These are phyloP conservation scores for Apostasia shenzhenica DNA, from an alignment of 106 monocot species.

Conservation along the genomic window DNA sequence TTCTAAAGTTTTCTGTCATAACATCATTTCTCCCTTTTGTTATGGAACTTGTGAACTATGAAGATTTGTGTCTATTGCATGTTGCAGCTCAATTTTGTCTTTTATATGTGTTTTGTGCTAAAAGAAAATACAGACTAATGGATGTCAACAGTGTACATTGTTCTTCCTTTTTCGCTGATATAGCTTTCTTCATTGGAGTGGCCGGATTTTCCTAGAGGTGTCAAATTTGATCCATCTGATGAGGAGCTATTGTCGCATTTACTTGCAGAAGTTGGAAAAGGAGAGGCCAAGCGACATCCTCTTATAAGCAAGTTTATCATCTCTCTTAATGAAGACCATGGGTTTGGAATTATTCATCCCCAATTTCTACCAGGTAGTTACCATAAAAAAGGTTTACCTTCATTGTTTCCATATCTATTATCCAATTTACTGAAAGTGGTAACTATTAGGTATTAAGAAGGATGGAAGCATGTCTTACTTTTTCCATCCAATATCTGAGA, in stretches of 20 bases:
- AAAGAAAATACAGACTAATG: neutral
- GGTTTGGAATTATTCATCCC: conserved; percentile 49
- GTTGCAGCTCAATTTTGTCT: neutral
- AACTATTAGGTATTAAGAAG: conserved; percentile 58
- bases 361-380: conserved; percentile 53
- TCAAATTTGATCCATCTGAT: conserved; percentile 92
- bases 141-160: neutral
- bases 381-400: neutral
- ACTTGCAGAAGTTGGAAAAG: conserved; percentile 67
- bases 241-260: conserved; percentile 81
- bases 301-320: conserved; percentile 71
- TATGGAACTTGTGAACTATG: neutral
- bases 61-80: neutral
- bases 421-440: neutral
- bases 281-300: conserved; percentile 54
- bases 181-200: conserved; percentile 29
- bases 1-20: neutral
- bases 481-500: conserved; percentile 63
- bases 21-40: neutral
- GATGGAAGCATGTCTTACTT: conserved; percentile 86
- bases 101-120: neutral
- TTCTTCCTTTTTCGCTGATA: neutral
- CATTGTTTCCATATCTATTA: neutral
- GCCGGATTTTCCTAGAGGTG: conserved; percentile 85
- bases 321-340: conserved; percentile 44